Evolutionary conservation across 345 rosid genomes (phyloP).

Genomic region (Gossypium bickii): DNA sequence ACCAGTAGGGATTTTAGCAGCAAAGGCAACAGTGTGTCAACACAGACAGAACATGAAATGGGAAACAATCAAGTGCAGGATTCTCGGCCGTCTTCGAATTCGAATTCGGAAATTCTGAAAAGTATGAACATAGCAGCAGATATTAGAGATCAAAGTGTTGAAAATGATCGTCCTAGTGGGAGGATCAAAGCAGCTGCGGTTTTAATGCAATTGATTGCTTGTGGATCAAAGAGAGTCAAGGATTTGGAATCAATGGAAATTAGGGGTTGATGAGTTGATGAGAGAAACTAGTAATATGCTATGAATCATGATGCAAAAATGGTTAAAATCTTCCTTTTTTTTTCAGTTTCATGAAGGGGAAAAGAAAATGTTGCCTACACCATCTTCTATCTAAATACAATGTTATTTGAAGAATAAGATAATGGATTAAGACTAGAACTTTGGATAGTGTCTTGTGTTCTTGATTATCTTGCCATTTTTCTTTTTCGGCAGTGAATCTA

Average conservation of each 20-base stretch:
- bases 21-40: slow-evolving; percentile 35
- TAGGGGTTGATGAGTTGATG: neutral
- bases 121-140: slow-evolving; percentile 28
- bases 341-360: neutral
- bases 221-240: slow-evolving; percentile 32
- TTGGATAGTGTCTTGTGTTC: neutral
- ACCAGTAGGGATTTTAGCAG: slow-evolving; percentile 16
- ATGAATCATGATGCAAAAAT: neutral
- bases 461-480: neutral
- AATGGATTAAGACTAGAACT: neutral
- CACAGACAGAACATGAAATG: slow-evolving; percentile 36
- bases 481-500: too few species aligned
- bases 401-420: neutral
- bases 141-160: slow-evolving; percentile 32
- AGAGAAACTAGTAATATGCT: neutral
- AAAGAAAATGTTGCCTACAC: neutral
- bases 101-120: slow-evolving; percentile 31
- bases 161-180: slow-evolving; percentile 31
- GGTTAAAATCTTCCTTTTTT: too few species aligned
- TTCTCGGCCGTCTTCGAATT: slow-evolving; percentile 23
- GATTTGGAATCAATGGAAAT: slow-evolving; percentile 2
- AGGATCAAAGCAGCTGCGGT: slow-evolving; percentile 47
- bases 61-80: neutral
- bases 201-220: slow-evolving; percentile 50
- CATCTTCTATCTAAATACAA: neutral